Evolutionary conservation across 1,284 basidiomycete genomes (phyloP), one percentile per base, ranked within the genome.

Genomic region (Leccinum griseonigrum): DNA sequence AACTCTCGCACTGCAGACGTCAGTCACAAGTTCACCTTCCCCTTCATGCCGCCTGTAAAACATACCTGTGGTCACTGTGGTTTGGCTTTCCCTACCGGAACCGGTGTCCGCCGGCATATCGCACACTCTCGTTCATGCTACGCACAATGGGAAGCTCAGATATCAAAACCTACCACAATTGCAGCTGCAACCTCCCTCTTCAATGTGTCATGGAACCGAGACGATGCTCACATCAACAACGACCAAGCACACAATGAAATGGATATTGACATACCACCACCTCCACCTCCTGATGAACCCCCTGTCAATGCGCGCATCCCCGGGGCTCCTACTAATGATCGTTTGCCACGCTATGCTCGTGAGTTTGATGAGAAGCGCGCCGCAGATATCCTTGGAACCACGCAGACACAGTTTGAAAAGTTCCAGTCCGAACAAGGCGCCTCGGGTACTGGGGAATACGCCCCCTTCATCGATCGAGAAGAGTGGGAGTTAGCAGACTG

Each of bases 91-190:
- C 43, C 22, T 26, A 43, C 62, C 16, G 1, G 10, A 2, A 48
- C 56, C 16, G 14, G 56, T 50, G 43, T 63, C 13, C 53, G 18
- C 29, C 9, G 7, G 31, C 60, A 63, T 34, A 63, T 63, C 0
- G 32, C 53, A 18, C 29, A 48, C 13, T 22, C n/a, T 4, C 13
- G 28, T 38, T 1, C 3, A n/a, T 14, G 10, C 3, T 0, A 6
- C 7, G 11, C 14, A 34, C n/a, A 0, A 13, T 26, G 14, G 28
- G 50, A 51, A 14, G 26, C 46, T 0, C 22, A 22, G 0, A 18
- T 48, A 18, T 48, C 46, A 22, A 11, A 7, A 11, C 46, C 46
- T 22, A 48, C 22, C 1, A 48, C 46, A 18, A 6, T 18, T 1
- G 22, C 46, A 3, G 11, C 46, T 18, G 22, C 22, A 1, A 3